A percentile compares a stretch with the other conserved stretches of the same genome.
phyloP scores from a whole-genome alignment of 495 filamentous ascomycete genomes.

The Pyrenula aspistea region DNA sequence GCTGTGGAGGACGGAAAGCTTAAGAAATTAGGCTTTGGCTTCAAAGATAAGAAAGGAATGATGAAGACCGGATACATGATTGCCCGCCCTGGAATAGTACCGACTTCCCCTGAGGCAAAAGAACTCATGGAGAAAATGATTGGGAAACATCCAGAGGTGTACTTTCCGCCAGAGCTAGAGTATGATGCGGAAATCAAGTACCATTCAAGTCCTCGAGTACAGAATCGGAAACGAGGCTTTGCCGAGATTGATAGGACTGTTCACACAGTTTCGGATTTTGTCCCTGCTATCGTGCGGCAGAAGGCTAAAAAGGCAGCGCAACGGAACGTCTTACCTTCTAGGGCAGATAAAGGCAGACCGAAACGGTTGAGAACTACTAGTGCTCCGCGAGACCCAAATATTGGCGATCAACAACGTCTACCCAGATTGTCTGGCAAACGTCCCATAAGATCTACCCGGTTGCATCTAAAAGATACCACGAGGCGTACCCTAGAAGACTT shows the following conservation, averaged over 20 bases:
- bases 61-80: slow-evolving; percentile 46
- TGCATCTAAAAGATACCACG: background rate
- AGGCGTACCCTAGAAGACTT: background rate
- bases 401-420: no score
- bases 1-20: slow-evolving; percentile 48
- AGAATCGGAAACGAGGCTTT: background rate
- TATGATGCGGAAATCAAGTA: slow-evolving; percentile 23
- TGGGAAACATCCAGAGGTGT: slow-evolving; percentile 3
- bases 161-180: slow-evolving; percentile 21
- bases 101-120: slow-evolving; percentile 38
- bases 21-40: slow-evolving; percentile 49
- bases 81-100: slow-evolving; percentile 28
- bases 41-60: slow-evolving; percentile 38
- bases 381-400: background rate
- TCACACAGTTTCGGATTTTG: background rate
- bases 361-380: background rate
- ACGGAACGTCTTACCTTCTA: background rate
- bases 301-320: background rate
- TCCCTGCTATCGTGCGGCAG: background rate
- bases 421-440: background rate
- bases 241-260: background rate
- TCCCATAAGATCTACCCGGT: background rate
- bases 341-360: background rate
- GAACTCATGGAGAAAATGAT: slow-evolving; percentile 42
- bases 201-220: slow-evolving; percentile 10